Percentiles rank a stretch among this genome's conserved stretches.
phyloP scores from a whole-genome alignment of 2,329 filamentous ascomycete genomes.

The Exophiala sp. region DNA sequence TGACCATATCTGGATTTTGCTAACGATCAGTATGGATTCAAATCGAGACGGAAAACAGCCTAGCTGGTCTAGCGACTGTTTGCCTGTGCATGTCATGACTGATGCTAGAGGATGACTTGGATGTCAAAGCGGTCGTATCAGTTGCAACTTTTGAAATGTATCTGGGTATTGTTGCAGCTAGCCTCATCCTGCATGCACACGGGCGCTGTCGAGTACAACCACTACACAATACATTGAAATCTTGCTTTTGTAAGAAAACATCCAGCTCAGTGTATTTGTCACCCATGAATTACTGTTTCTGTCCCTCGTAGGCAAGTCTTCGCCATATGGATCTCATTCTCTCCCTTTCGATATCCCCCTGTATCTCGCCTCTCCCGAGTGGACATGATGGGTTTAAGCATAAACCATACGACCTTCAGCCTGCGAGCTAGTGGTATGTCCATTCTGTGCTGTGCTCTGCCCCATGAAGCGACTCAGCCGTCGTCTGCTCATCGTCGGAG shows the following conservation, averaged over 20 bases:
- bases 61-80: background rate
- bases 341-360: background rate
- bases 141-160: too few species aligned
- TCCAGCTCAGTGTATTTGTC: background rate
- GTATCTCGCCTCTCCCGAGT: background rate
- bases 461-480: background rate
- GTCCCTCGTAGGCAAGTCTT: background rate
- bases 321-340: background rate
- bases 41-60: background rate
- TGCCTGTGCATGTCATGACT: too few species aligned
- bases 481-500: slow-evolving; percentile 6
- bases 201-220: background rate
- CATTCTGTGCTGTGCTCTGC: background rate
- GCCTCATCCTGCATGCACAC: background rate
- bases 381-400: background rate
- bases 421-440: background rate
- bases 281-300: background rate
- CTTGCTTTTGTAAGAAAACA: background rate
- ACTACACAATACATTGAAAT: background rate
- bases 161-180: background rate
- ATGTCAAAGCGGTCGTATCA: too few species aligned
- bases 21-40: background rate
- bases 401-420: background rate
- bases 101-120: too few species aligned
- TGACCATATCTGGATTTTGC: background rate